Percentiles rank a stretch among this genome's conserved stretches.
These are phyloP conservation scores for Micromonas commoda DNA, from an alignment of 139 green algal species.

Conservation along the genomic window DNA sequence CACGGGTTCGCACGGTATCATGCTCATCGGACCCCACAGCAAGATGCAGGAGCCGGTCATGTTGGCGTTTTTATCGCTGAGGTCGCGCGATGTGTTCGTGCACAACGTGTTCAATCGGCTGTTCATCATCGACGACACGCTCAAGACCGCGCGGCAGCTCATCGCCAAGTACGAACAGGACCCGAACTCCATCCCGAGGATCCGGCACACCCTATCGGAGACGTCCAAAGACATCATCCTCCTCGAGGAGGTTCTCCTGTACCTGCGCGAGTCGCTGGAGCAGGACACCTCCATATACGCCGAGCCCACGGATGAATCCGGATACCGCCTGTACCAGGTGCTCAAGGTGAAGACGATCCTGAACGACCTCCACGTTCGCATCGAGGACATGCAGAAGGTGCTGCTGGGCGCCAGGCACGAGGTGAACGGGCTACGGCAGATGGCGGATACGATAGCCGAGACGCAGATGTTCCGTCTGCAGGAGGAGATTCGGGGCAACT, in stretches of 20 bases:
- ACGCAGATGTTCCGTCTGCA: constrained; percentile 28
- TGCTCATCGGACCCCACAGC: constrained; percentile 13
- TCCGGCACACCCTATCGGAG: constrained; percentile 24
- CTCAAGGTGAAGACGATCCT: constrained; percentile 14
- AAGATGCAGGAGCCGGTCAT: constrained; percentile 27
- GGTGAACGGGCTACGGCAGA: constrained; percentile 24
- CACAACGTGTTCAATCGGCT: constrained; percentile 29
- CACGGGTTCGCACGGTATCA: constrained; percentile 22
- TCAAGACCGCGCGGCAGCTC: constrained; percentile 17
- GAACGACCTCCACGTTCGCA: constrained; percentile 14
- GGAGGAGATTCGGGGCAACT: constrained; percentile 30
- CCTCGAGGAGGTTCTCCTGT: constrained; percentile 28
- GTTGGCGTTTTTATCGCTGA: constrained; percentile 21
- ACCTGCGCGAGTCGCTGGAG: constrained; percentile 19
- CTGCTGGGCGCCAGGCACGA: constrained; percentile 8
- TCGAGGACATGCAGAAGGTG: constrained; percentile 29
- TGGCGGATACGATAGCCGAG: constrained; percentile 26
- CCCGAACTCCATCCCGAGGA: constrained; percentile 26
- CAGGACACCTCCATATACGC: constrained; percentile 24
- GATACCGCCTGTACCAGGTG: constrained; percentile 9
- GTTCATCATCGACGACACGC: constrained; percentile 25
- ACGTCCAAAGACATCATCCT: constrained; percentile 32
- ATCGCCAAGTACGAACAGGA: constrained; percentile 24
- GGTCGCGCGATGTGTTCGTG: constrained; percentile 27
- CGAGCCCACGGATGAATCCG: neutral